A percentile compares a stretch with the other conserved stretches of the same genome.
Conservation (phyloP, 163 green algal species). For the Scenedesmus sp. region DNA sequence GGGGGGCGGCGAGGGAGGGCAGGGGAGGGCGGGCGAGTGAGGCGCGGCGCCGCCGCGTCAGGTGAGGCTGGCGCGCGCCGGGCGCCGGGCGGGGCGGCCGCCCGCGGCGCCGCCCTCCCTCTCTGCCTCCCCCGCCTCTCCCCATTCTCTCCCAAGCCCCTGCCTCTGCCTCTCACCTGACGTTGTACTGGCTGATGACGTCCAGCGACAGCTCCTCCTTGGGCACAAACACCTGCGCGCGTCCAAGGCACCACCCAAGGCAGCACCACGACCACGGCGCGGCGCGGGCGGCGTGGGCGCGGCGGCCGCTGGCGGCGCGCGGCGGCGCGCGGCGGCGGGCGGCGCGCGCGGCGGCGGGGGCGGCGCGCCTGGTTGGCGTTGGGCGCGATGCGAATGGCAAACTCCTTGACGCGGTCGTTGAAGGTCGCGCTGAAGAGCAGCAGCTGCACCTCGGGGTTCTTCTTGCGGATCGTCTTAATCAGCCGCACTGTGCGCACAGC, state of each 20-base stretch:
- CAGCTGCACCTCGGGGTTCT: conserved; percentile 58
- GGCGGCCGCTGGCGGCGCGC: too few species aligned
- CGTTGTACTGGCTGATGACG: conserved; percentile 98
- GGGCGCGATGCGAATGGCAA: conserved; percentile 82
- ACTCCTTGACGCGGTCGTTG: conserved; percentile 92
- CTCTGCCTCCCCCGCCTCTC: too few species aligned
- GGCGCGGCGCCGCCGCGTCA: neutral
- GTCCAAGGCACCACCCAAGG: neutral
- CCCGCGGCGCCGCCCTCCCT: too few species aligned
- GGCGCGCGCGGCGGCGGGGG: too few species aligned
- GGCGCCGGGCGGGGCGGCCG: too few species aligned
- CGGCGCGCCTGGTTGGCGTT: conserved; percentile 79
- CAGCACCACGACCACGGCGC: too few species aligned
- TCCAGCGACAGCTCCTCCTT: conserved; percentile 96
- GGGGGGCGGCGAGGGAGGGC: neutral
- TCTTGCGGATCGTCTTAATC: conserved; percentile 65
- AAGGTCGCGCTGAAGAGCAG: conserved; percentile 99
- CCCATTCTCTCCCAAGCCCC: too few species aligned
- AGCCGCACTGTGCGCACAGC: conserved; percentile 66
- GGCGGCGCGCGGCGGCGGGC: too few species aligned
- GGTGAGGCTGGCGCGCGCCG: neutral
- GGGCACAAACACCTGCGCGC: conserved; percentile 88
- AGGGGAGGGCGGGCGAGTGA: neutral
- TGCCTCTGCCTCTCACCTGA: conserved; percentile 68
- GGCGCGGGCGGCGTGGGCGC: too few species aligned